These are phyloP conservation scores for Bidens hawaiensis DNA, from an alignment of 140 eudicot species.

Conservation along the genomic window DNA sequence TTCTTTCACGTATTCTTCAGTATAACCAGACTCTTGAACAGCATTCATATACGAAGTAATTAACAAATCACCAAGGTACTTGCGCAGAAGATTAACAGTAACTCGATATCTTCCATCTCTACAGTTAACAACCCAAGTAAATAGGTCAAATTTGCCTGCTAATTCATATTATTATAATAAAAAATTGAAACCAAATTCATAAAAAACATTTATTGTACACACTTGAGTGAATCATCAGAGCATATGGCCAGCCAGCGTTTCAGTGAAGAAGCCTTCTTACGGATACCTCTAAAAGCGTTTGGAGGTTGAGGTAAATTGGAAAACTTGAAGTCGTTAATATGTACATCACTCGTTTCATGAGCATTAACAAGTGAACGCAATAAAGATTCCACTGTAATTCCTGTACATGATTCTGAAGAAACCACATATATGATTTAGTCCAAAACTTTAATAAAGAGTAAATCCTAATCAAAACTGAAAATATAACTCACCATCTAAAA, in stretches of 20 bases:
- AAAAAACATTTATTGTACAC: constrained; percentile 17
- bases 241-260: constrained; percentile 92
- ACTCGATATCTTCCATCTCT: constrained; percentile 77
- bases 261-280: constrained; percentile 65
- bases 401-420: constrained; percentile 54
- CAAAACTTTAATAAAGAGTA: not conserved
- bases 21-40: constrained; percentile 78
- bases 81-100: constrained; percentile 66
- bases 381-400: constrained; percentile 59
- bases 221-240: constrained; percentile 78
- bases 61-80: constrained; percentile 89
- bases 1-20: constrained; percentile 63
- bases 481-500: constrained; percentile 57
- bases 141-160: not conserved
- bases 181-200: not conserved
- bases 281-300: constrained; percentile 84
- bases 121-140: constrained; percentile 7
- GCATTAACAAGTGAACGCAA: constrained; percentile 54
- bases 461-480: not conserved
- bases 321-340: constrained; percentile 44
- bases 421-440: constrained; percentile 3
- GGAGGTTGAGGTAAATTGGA: constrained; percentile 74
- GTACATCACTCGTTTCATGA: constrained; percentile 36
- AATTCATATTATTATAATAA: not conserved
- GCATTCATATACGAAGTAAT: constrained; percentile 75